These are phyloP conservation scores for Chiua virens DNA, from an alignment of 768 basidiomycete species.

Conservation along the genomic window DNA sequence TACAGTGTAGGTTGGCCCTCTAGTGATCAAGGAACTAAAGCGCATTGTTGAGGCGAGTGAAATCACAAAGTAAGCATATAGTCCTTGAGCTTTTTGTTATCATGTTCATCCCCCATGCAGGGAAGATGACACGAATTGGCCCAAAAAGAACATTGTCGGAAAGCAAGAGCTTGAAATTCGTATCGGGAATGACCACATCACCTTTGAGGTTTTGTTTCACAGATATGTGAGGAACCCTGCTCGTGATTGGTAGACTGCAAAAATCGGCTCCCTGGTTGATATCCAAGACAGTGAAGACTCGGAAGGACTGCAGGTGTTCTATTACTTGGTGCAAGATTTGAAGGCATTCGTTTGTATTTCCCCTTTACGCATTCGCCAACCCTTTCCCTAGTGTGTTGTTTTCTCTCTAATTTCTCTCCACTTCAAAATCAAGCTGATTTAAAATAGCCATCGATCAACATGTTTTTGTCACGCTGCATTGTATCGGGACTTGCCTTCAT, in stretches of 20 bases:
- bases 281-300: constrained; percentile 97
- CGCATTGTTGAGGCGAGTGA: constrained; percentile 91
- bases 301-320: constrained; percentile 95
- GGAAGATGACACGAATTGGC: constrained; percentile 98
- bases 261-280: constrained; percentile 95
- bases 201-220: constrained; percentile 77
- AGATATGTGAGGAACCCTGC: neutral
- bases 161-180: constrained; percentile 98
- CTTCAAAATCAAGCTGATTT: constrained; percentile 99
- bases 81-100: neutral
- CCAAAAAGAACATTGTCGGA: constrained; percentile 98
- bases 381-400: constrained; percentile 76
- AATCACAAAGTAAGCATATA: constrained; percentile 73
- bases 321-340: constrained; percentile 97
- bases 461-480: neutral
- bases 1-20: constrained; percentile 90
- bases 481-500: neutral
- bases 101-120: constrained; percentile 41
- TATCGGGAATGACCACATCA: constrained; percentile 91
- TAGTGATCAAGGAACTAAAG: constrained; percentile 93
- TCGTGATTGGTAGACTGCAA: constrained; percentile 73
- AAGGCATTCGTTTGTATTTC: constrained; percentile 54
- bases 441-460: constrained; percentile 23
- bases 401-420: constrained; percentile 98
- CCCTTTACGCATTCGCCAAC: constrained; percentile 1